phyloP scores from a whole-genome alignment of 2,329 filamentous ascomycete genomes.

The Aulographum hederae region DNA sequence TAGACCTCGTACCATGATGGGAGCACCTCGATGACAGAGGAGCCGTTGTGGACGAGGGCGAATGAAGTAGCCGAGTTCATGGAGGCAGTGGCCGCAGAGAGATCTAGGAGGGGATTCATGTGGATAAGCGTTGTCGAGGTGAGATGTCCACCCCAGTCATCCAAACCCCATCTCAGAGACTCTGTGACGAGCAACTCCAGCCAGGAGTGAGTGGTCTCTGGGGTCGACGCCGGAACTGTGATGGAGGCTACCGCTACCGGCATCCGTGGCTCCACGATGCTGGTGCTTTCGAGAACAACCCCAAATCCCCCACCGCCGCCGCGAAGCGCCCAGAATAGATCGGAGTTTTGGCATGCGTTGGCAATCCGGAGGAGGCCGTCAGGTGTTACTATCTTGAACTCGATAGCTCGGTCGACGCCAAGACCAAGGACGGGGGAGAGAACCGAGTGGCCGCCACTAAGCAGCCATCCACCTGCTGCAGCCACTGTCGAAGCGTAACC shows the following conservation, averaged over 20 bases:
- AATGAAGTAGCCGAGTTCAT: background rate
- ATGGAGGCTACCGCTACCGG: background rate
- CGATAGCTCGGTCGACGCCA: conserved; percentile 18
- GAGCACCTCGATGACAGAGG: background rate
- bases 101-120: background rate
- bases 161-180: background rate
- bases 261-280: background rate
- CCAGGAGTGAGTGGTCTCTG: background rate
- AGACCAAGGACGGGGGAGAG: conserved; percentile 6
- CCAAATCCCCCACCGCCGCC: conserved; percentile 14
- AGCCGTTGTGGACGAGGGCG: background rate
- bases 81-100: background rate
- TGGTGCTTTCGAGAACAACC: conserved; percentile 10
- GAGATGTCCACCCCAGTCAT: background rate
- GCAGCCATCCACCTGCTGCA: background rate
- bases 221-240: background rate
- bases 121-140: background rate
- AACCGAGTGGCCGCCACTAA: conserved; percentile 5
- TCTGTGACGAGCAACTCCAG: background rate
- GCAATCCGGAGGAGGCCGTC: conserved; percentile 13
- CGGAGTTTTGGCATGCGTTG: conserved; percentile 11
- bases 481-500: background rate
- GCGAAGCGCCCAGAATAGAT: conserved; percentile 18
- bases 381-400: conserved; percentile 15
- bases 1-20: background rate